Evolutionary conservation across 2,329 filamentous ascomycete genomes (phyloP), one percentile per base, ranked within the genome.

Genomic region (Scedosporium apiospermum): DNA sequence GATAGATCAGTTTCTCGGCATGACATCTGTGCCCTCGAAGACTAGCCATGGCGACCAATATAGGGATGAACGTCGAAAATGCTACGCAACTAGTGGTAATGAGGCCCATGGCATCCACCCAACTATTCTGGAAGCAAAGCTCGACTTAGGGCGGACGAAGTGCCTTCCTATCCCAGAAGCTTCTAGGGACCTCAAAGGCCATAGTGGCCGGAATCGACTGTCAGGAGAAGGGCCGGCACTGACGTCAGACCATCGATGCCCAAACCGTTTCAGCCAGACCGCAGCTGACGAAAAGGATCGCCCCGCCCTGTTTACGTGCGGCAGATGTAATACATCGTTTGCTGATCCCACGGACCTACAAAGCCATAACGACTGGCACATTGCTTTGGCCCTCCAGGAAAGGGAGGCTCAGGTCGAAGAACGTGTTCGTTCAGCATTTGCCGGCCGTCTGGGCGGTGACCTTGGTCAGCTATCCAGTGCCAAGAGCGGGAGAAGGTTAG

Each of bases 291-390:
- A 46, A 21, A 27, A 49, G 26, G 16, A 58, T 26, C 41, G 23
- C 18, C 21, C 38, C 18, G 27, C 38, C 21, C 30, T 38, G 5
- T 58, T 49, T 41, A 34, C 61, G 26, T 66, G 64, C 34, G 26
- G 42, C 62, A 60, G 30, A 63, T 66, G 62, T 53, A 62, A n/a
- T 62, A 26, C n/a, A n/a, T 77, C 27, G 46, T 61, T 61, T 34
- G 46, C 16, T 10, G 42, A 61, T 18, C 18, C 27, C n/a, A 83
- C 88, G 63, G 81, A 82, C 67, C 71, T 86, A 57, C 82, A 87
- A 66, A 93, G 90, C 74, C 95, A 99, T 73, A 80, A 88, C 62
- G 95, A 99, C 73, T 98, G 93, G 88, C 95, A 99, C 75, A 88
- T 96, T 75, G 95, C 95, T 57, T 91, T 90, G 75, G 89, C 93